Evolutionary conservation across 768 basidiomycete genomes (phyloP).

Genomic region (Plicaturopsis crispa): DNA sequence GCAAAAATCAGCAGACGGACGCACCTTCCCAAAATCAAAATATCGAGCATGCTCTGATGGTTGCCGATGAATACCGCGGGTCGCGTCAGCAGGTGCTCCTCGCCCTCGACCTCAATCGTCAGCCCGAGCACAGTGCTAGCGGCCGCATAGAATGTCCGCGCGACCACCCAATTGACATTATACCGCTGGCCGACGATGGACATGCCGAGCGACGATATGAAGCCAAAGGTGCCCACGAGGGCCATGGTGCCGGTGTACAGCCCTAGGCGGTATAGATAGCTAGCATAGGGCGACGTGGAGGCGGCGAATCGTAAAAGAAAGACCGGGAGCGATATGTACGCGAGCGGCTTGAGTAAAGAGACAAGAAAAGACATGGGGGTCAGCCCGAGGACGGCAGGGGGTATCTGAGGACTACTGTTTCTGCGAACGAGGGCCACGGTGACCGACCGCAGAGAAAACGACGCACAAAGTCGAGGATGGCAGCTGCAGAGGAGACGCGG

Average conservation of each 20-base stretch:
- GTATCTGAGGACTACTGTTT: constrained; percentile 13
- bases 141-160: constrained; percentile 71
- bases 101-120: constrained; percentile 74
- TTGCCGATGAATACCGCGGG: constrained; percentile 80
- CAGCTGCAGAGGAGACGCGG: not conserved
- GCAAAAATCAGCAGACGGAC: constrained; percentile 19
- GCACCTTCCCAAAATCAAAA: constrained; percentile 75
- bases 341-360: constrained; percentile 59
- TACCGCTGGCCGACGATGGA: constrained; percentile 58
- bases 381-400: constrained; percentile 7
- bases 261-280: constrained; percentile 69
- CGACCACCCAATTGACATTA: constrained; percentile 80
- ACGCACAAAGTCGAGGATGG: constrained; percentile 1
- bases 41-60: constrained; percentile 91
- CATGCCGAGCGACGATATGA: constrained; percentile 60
- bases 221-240: constrained; percentile 65
- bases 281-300: constrained; percentile 42
- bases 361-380: constrained; percentile 55
- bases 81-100: constrained; percentile 64
- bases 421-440: constrained; percentile 5
- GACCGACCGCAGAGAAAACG: constrained; percentile 1
- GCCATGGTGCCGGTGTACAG: constrained; percentile 68
- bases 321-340: constrained; percentile 69
- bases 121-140: constrained; percentile 60
- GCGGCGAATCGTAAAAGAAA: constrained; percentile 58